Base-by-base conservation (phyloP, 345 rosid genomes). In the Pistacia atlantica region DNA sequence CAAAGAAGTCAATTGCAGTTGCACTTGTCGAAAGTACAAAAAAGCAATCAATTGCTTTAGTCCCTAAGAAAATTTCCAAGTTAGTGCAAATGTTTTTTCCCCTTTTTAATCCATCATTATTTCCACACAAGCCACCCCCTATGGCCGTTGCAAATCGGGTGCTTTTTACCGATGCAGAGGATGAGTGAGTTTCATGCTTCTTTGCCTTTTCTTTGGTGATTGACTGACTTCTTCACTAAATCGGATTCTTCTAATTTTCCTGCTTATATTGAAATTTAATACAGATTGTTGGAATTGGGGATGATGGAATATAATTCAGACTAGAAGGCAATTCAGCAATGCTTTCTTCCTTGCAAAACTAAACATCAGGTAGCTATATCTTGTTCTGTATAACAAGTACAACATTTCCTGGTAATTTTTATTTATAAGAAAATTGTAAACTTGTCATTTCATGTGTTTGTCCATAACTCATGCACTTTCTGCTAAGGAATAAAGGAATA, bases 261-360 rank as follows among this genome's bases (percentile, higher is more conserved):
- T 71, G 25, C 1, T 65, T 64, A 67, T 18, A 54, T 74, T 61
- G 76, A 75, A 69, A 69, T 55, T 79, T 42, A 35, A 64, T 83
- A 80, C 84, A 96, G 98, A 77, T 85, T 96, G 81, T 85, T 96
- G 78, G 98, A 97, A 52, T 77, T 92, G 82, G 99, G 97, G 61
- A 83, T 96, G 74, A 85, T 92, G 93, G 93, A 91, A 67, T 92
- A 81, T 83, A 93, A 96, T 86, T 86, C 95, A 45, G 97, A 96
- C 84, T 96, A 97, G 97, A 93, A 93, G 83, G 91, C 90, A 16
- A 96, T 96, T 85, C 93, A 92, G 81, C 92, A 89, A 72, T 88
- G 97, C 8, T 96, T 91, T 89, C 98, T 96, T 86, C 99, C 99
- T 38, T 89, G 98, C 87, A 96, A 96, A 86, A 84, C 92, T 78